Base-by-base conservation (phyloP, 306 rosid species). In the Acacia acuminata region DNA sequence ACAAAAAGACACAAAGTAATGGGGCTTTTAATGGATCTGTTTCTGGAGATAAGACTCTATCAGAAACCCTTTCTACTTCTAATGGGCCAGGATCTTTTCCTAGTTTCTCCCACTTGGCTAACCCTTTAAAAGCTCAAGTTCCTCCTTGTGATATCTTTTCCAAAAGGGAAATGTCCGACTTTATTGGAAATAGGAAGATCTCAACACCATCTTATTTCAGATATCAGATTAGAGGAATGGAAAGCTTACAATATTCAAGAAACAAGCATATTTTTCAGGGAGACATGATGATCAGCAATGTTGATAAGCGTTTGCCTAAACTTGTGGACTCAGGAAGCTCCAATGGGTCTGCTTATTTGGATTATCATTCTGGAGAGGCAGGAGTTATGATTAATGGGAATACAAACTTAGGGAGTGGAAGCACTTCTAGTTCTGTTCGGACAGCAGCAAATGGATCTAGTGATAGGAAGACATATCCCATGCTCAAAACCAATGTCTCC, bases 61-160 rank as follows among this genome's bases (percentile, higher is more conserved):
- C 79, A 51, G 88, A 86, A 79, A 56, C 81, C 78, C 79, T 60
- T 71, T 45, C 84, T 76, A 79, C 67, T 83, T 65, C 83, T 77
- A 83, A 83, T 65, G 89, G 81, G 69, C 85, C 81, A 61, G 90
- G 74, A 82, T 83, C 80, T 76, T 58, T 48, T n/a, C 73, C 86
- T 55, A 81, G 71, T 82, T 82, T 87, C 76, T 77, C 75, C 79
- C 15, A 79, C 74, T 83, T 82, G 86, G 84, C 88, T 79, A 90
- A 86, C 79, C 99, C 99, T 74, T 75, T 94, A 72, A 89, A 83
- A 73, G 90, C 97, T 73, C 98, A 94, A 88, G 79, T 92, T 86
- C 99, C 97, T 88, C 92, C 97, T 66, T 71, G 85, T 81, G 88
- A 92, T 83, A 68, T 88, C 65, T 91, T 96, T 82, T 94, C 97